phyloP scores from a whole-genome alignment of 352 stramenopile genomes.

The Globisporangium nunn region DNA sequence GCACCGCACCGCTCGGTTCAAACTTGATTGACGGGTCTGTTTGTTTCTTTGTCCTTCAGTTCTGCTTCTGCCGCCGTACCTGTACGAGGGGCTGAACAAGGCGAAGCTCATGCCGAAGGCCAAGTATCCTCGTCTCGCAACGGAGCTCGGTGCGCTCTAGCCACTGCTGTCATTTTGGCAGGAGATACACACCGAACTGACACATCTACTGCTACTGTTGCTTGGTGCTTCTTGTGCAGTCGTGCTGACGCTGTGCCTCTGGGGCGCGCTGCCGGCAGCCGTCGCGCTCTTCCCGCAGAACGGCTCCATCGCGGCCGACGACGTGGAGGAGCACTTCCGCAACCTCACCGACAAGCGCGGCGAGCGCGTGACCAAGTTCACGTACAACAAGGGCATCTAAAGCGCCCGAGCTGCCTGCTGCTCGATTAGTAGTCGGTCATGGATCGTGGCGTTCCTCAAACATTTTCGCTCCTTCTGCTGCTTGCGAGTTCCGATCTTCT shows the following conservation, averaged over 20 bases:
- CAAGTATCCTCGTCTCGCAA: slow-evolving; percentile 66
- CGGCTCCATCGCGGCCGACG: slow-evolving; percentile 52
- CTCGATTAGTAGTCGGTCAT: no score
- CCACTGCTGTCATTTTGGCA: neutral
- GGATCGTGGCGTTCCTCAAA: no score
- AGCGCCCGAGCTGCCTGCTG: no score
- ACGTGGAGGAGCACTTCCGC: slow-evolving; percentile 76
- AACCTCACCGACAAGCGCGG: neutral
- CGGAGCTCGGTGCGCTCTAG: slow-evolving; percentile 55
- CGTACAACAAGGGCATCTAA: slow-evolving; percentile 8
- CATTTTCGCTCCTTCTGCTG: no score
- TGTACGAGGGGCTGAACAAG: slow-evolving; percentile 75
- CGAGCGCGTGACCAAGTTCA: slow-evolving; percentile 6
- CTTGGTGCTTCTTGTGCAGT: neutral
- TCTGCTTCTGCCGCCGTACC: slow-evolving; percentile 71
- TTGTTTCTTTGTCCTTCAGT: slow-evolving; percentile 23
- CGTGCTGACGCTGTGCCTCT: slow-evolving; percentile 72
- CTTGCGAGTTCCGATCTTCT: no score
- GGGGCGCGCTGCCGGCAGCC: slow-evolving; percentile 67
- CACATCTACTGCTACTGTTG: neutral
- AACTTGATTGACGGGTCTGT: neutral
- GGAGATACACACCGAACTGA: no score
- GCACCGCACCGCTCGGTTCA: neutral
- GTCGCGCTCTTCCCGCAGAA: slow-evolving; percentile 80
- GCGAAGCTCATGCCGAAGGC: slow-evolving; percentile 60